Evolutionary conservation across 805 yeast species (phyloP).

Genomic region (Lipomyces yamadae): DNA sequence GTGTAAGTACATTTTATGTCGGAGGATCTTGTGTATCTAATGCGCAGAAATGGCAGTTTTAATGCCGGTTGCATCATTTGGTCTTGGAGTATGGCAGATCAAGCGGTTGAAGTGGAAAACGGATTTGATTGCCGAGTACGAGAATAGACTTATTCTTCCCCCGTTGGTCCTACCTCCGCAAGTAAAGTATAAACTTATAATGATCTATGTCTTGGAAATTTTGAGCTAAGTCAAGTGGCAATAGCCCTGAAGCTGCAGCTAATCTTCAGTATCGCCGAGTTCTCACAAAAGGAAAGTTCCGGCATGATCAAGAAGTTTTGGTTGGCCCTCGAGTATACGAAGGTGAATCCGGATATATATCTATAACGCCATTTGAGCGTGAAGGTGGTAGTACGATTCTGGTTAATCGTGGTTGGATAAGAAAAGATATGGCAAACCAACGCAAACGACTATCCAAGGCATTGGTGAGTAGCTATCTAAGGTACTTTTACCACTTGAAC

Average conservation of each 20-base stretch:
- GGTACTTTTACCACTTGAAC: background rate
- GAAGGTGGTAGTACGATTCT: conserved; percentile 78
- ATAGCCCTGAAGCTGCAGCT: conserved; percentile 63
- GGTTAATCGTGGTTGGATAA: conserved; percentile 91
- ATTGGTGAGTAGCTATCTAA: conserved; percentile 40
- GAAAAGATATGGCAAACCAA: conserved; percentile 70
- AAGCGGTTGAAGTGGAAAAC: conserved; percentile 86
- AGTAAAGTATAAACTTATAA: conserved; percentile 33
- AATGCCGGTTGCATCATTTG: conserved; percentile 87
- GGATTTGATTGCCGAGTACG: conserved; percentile 77
- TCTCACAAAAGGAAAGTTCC: conserved; percentile 73
- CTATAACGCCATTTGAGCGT: conserved; percentile 82
- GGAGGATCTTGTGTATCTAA: conserved; percentile 3
- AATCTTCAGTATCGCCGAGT: conserved; percentile 86
- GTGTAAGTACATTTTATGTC: conserved; percentile 14
- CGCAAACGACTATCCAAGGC: conserved; percentile 62
- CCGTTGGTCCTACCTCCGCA: conserved; percentile 70
- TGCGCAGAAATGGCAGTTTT: conserved; percentile 47
- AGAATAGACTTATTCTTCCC: conserved; percentile 74
- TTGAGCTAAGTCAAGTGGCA: conserved; percentile 37
- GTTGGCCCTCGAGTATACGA: conserved; percentile 87
- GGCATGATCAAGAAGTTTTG: conserved; percentile 83
- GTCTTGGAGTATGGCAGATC: conserved; percentile 92
- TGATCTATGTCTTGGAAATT: background rate
- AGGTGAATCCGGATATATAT: conserved; percentile 73